These are phyloP conservation scores for Terana coerulea DNA, from an alignment of 768 basidiomycete species.

Conservation along the genomic window DNA sequence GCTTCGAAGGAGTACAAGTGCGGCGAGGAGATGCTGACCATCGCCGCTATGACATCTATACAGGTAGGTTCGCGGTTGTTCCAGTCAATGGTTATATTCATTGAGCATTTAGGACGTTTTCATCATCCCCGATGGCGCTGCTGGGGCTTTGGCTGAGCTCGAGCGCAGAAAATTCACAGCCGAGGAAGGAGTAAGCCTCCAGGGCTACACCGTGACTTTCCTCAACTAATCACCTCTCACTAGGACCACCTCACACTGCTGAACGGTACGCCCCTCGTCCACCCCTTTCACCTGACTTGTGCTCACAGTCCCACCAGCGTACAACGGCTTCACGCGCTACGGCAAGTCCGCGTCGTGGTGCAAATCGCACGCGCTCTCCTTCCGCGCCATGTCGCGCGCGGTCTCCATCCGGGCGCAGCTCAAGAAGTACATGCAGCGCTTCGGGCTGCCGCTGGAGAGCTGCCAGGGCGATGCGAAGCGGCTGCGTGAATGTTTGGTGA, in stretches of 20 bases:
- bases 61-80: conserved; percentile 47
- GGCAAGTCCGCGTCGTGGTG: conserved; percentile 91
- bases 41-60: conserved; percentile 92
- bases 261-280: conserved; percentile 62
- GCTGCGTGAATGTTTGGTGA: conserved; percentile 83
- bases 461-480: conserved; percentile 86
- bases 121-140: conserved; percentile 79
- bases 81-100: too few relatives aligned
- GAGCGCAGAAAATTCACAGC: conserved; percentile 96
- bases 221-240: not conserved
- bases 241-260: conserved; percentile 94
- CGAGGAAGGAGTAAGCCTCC: conserved; percentile 80
- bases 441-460: conserved; percentile 75
- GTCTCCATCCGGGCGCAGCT: conserved; percentile 94
- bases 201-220: not conserved
- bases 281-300: not conserved
- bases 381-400: conserved; percentile 89
- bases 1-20: conserved; percentile 82
- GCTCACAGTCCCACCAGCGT: conserved; percentile 46
- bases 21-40: conserved; percentile 93
- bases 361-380: conserved; percentile 87
- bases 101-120: conserved; percentile 72
- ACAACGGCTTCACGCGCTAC: conserved; percentile 87
- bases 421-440: conserved; percentile 91
- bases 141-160: conserved; percentile 83